Conservation (phyloP, 2,329 filamentous ascomycete species). For the Aspergillus calidoustus region DNA sequence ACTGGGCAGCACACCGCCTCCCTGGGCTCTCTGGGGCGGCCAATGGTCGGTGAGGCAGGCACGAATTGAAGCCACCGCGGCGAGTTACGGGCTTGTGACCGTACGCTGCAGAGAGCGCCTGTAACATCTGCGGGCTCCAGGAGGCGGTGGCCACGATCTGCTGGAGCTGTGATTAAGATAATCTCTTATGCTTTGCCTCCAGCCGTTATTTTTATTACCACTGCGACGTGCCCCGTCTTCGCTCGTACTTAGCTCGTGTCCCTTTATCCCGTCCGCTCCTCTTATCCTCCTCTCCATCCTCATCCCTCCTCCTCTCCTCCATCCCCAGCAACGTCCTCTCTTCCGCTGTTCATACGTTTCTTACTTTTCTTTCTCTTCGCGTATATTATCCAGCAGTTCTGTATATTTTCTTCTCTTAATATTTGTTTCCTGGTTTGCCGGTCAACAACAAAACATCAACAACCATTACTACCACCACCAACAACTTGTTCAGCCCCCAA, state of each 20-base stretch:
- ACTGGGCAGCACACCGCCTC: neutral
- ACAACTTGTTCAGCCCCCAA: slow-evolving; percentile 5
- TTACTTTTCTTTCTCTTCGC: slow-evolving; percentile 13
- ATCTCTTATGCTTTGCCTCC: slow-evolving; percentile 6
- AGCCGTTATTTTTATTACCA: slow-evolving; percentile 12
- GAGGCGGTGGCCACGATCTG: slow-evolving; percentile 5
- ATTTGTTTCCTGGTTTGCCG: slow-evolving; percentile 10
- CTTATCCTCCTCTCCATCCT: slow-evolving; percentile 10
- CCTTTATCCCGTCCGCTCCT: neutral
- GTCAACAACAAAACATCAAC: slow-evolving; percentile 5
- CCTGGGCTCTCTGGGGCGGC: neutral
- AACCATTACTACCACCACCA: neutral
- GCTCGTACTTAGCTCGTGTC: neutral
- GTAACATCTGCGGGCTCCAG: neutral
- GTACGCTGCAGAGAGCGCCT: neutral
- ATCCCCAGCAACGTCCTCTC: slow-evolving; percentile 50
- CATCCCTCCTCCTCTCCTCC: slow-evolving; percentile 16
- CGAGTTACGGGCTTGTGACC: slow-evolving; percentile 1
- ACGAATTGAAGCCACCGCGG: neutral
- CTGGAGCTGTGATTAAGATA: neutral
- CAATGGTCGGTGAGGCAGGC: neutral
- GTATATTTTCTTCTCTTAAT: slow-evolving; percentile 13
- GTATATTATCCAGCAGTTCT: slow-evolving; percentile 12
- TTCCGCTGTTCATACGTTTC: slow-evolving; percentile 16
- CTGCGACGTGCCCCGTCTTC: slow-evolving; percentile 25